These are phyloP conservation scores for Peniophora sp. DNA, from an alignment of 1,284 basidiomycete species.

Conservation along the genomic window DNA sequence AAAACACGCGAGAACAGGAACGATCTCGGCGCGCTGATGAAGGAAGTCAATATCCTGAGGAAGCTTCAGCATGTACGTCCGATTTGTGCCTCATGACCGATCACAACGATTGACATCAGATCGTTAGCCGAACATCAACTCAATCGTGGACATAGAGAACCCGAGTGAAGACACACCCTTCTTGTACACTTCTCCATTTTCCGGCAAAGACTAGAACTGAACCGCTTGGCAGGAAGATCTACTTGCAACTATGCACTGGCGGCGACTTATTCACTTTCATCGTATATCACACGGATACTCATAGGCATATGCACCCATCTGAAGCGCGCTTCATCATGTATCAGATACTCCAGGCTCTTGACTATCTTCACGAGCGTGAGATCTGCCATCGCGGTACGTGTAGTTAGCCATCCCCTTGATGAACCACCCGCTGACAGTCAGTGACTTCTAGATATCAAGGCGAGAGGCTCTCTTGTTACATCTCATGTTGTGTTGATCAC, in stretches of 20 bases:
- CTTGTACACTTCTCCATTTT: constrained; percentile 25
- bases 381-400: constrained; percentile 75
- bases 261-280: constrained; percentile 78
- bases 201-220: no score
- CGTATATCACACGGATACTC: constrained; percentile 45
- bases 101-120: constrained; percentile 1
- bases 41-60: constrained; percentile 69
- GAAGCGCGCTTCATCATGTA: constrained; percentile 82
- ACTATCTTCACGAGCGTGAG: constrained; percentile 65
- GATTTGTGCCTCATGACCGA: constrained; percentile 2
- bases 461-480: constrained; percentile 15
- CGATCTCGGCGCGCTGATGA: constrained; percentile 57
- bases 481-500: constrained; percentile 2
- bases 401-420: constrained; percentile 2
- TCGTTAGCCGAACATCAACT: constrained; percentile 71
- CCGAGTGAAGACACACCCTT: constrained; percentile 31
- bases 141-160: constrained; percentile 62
- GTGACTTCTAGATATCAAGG: constrained; percentile 61
- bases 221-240: constrained; percentile 50
- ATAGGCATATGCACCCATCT: constrained; percentile 55
- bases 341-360: constrained; percentile 66
- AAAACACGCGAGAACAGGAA: constrained; percentile 41
- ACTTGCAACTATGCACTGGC: constrained; percentile 69
- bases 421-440: background rate
- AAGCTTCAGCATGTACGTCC: constrained; percentile 57